Evolutionary conservation across 179 eudicot species (phyloP), one percentile per base, ranked within the genome.

Genomic region (Beta corolliflora): DNA sequence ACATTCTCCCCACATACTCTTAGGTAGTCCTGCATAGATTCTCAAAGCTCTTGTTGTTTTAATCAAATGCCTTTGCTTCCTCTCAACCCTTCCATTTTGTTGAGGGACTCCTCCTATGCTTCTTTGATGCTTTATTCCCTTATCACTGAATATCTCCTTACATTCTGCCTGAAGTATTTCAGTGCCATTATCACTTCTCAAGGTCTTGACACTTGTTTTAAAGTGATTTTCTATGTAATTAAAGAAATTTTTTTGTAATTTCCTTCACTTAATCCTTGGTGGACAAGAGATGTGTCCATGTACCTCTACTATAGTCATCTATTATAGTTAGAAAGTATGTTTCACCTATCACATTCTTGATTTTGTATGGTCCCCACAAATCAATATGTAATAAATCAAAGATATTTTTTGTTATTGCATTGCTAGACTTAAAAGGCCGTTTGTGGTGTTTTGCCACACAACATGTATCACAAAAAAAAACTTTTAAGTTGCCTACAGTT

Each of bases 351-450:
- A 41, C 2, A 31, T 14, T 19, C 5, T 15, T 6, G 0, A n/a
- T 7, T 4, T 13, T 59, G 44, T 41, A 76, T 5, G 36, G 55
- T 1, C 70, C 79, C 79, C 69, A 76, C 2, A 61, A 2, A 44
- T 76, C 79, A 2, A 59, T 11, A 76, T 76, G 79, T 2, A 76
- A 4, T 0, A 76, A 16, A 9, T 60, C 36, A 76, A 76, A 76
- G 6, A 7, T 18, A 3, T 5, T 2, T 13, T 14, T 3, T 25
- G 77, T 48, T 4, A 16, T 74, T 3, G 45, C 1, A 13, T 10
- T 7, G 7, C 52, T 75, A 8, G 9, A 7, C 9, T 36, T 6
- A 16, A 74, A 74, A 12, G 77, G 77, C 0, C 14, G 41, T 2
- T 29, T 55, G 9, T 75, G 78, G 36, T 29, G 46, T 9, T 75